These are phyloP conservation scores for Stropharia rugosoannulata DNA, from an alignment of 768 basidiomycete genomes.

Conservation along the genomic window DNA sequence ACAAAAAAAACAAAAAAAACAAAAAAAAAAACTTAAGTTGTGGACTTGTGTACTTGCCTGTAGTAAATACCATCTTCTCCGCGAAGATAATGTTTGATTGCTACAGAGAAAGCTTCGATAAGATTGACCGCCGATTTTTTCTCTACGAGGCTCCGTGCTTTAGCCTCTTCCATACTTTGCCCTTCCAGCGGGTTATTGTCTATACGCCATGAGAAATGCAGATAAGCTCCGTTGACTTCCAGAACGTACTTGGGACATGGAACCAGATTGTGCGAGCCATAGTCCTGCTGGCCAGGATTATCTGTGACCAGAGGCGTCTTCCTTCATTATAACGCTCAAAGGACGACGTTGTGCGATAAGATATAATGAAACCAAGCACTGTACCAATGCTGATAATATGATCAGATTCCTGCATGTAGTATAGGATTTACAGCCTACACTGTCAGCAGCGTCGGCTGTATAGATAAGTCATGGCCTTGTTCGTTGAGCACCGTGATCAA, in stretches of 20 bases:
- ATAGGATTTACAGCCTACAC: conserved; percentile 43
- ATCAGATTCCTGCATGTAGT: neutral
- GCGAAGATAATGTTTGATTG: conserved; percentile 72
- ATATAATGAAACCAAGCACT: conserved; percentile 73
- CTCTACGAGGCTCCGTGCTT: conserved; percentile 53
- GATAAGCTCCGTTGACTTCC: neutral
- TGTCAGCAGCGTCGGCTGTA: conserved; percentile 59
- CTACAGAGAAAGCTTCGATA: conserved; percentile 64
- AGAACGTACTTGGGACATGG: conserved; percentile 55
- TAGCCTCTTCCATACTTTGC: conserved; percentile 27
- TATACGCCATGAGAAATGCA: conserved; percentile 7
- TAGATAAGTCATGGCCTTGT: conserved; percentile 37
- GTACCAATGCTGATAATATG: conserved; percentile 46
- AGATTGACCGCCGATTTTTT: conserved; percentile 71
- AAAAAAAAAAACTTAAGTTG: neutral
- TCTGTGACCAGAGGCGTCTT: conserved; percentile 64
- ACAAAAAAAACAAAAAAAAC: too few species aligned
- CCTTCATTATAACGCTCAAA: conserved; percentile 79
- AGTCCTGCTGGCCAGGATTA: conserved; percentile 54
- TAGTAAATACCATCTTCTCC: conserved; percentile 54
- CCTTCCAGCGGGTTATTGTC: conserved; percentile 20
- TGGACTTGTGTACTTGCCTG: conserved; percentile 24
- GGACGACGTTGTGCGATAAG: conserved; percentile 69
- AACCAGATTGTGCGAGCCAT: conserved; percentile 68
- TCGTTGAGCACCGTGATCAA: conserved; percentile 51